phyloP scores from a whole-genome alignment of 257 asterid genomes.

The Plantago elongata region DNA sequence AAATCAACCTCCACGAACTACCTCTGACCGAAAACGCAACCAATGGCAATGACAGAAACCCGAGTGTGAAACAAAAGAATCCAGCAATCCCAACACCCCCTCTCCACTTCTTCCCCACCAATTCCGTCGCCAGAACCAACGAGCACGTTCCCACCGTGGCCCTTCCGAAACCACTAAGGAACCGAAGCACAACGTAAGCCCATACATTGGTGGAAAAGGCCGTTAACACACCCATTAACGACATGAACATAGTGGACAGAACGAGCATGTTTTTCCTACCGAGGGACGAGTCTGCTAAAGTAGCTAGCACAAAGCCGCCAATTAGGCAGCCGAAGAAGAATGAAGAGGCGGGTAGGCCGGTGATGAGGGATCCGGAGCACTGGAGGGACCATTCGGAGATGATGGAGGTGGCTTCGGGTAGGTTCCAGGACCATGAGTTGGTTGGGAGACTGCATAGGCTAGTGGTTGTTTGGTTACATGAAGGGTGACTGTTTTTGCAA shows the following conservation, averaged over 20 bases:
- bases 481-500: constrained; percentile 15
- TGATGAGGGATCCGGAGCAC: constrained; percentile 46
- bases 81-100: constrained; percentile 49
- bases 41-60: constrained; percentile 57
- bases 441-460: constrained; percentile 31
- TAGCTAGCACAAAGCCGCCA: constrained; percentile 58
- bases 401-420: constrained; percentile 36
- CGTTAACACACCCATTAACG: constrained; percentile 39
- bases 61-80: constrained; percentile 46
- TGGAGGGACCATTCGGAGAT: constrained; percentile 69
- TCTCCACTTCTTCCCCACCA: constrained; percentile 63
- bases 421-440: constrained; percentile 44
- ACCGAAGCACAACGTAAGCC: constrained; percentile 38
- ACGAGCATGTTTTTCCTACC: constrained; percentile 61
- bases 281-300: constrained; percentile 54
- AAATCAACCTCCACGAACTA: constrained; percentile 54
- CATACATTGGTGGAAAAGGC: constrained; percentile 40
- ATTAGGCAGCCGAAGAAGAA: constrained; percentile 53
- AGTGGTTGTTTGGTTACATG: constrained; percentile 8
- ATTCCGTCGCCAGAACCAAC: constrained; percentile 54
- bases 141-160: constrained; percentile 52
- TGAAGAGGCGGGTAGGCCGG: constrained; percentile 58
- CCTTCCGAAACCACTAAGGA: constrained; percentile 47
- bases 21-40: constrained; percentile 32
- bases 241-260: constrained; percentile 42